These are phyloP conservation scores for Nicotiana rustica DNA, from an alignment of 305 asterid species.

Conservation along the genomic window DNA sequence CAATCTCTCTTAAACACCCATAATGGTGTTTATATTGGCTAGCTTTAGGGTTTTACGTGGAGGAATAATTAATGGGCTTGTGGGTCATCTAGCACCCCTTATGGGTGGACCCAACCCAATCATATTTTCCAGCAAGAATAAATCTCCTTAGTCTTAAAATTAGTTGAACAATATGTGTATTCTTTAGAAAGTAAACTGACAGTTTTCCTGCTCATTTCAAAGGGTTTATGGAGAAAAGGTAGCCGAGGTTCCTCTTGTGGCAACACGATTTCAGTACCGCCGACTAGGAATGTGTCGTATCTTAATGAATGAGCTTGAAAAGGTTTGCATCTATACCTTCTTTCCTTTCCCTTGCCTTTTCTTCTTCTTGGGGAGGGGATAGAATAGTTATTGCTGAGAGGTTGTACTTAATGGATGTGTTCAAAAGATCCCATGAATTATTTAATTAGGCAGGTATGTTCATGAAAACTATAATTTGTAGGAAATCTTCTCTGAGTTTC, in stretches of 20 bases:
- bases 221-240: constrained; percentile 87
- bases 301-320: constrained; percentile 91
- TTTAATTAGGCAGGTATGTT: constrained; percentile 2
- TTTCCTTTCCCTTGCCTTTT: neutral
- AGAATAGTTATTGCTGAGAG: constrained; percentile 17
- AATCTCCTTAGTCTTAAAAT: neutral
- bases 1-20: too few relatives aligned
- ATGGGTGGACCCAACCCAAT: too few relatives aligned
- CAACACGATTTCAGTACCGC: constrained; percentile 90
- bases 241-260: constrained; percentile 93
- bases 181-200: constrained; percentile 24
- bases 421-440: neutral
- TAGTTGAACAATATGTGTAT: neutral
- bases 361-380: constrained; percentile 21
- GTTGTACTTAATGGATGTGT: neutral
- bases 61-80: too few relatives aligned
- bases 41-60: too few relatives aligned
- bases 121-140: neutral
- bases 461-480: constrained; percentile 4
- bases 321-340: constrained; percentile 52
- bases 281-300: constrained; percentile 94
- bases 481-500: constrained; percentile 2
- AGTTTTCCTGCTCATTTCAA: constrained; percentile 27
- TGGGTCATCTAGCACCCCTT: too few relatives aligned
- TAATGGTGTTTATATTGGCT: too few relatives aligned